Conservation (phyloP, 208 protist genomes). For the Trypanosoma platydactyli region DNA sequence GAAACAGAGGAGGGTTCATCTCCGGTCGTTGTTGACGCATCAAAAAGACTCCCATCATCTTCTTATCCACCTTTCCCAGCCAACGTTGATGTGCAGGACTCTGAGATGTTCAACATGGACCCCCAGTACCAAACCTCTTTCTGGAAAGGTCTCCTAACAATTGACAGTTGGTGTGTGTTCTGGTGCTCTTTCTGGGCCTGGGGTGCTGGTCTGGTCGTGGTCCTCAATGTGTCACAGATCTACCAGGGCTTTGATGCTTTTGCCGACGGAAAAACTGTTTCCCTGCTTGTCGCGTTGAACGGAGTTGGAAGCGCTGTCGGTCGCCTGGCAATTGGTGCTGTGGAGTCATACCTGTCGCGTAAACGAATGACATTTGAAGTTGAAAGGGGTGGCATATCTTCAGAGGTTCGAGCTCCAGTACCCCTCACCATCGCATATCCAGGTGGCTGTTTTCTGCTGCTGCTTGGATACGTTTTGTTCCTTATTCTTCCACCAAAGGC, state of each 20-base stretch:
- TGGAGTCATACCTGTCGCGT: conserved; percentile 5
- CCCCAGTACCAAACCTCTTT: conserved; percentile 10
- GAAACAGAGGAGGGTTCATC: too few relatives aligned
- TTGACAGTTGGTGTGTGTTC: conserved; percentile 1
- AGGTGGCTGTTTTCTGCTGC: conserved; percentile 6
- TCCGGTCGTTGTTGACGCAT: conserved; percentile 42
- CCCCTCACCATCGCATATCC: conserved; percentile 16
- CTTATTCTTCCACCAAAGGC: conserved; percentile 28
- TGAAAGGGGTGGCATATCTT: conserved; percentile 1
- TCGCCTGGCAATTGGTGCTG: conserved; percentile 14
- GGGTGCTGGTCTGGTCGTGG: conserved; percentile 5
- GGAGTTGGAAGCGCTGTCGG: conserved; percentile 25
- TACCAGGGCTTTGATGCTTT: conserved; percentile 1
- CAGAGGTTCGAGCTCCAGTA: conserved; percentile 2
- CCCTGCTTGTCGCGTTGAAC: conserved; percentile 17
- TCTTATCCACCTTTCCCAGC: too few relatives aligned
- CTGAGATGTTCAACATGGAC: too few relatives aligned
- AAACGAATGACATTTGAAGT: too few relatives aligned
- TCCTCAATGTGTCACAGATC: conserved; percentile 9
- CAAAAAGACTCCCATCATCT: conserved; percentile 14
- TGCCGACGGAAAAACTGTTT: neutral
- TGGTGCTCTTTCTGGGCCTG: neutral
- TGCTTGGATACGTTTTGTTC: conserved; percentile 19
- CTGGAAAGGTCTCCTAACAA: neutral
- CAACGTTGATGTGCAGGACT: too few relatives aligned